phyloP scores from a whole-genome alignment of 2,329 filamentous ascomycete species.

The Penicillium sp. region DNA sequence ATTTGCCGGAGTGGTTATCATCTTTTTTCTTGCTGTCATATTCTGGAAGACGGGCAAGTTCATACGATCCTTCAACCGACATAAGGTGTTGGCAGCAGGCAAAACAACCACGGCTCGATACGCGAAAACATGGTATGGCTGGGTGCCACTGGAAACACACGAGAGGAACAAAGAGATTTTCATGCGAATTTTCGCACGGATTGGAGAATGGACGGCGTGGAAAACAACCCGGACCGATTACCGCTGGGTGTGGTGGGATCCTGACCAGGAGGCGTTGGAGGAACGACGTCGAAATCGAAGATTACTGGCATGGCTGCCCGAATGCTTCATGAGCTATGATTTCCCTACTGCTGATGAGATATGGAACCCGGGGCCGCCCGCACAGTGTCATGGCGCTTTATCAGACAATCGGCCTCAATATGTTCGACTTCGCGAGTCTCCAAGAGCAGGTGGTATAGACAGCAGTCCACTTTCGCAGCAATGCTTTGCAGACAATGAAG shows the following conservation, averaged over 20 bases:
- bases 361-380: conserved; percentile 23
- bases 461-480: background rate
- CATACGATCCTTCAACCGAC: conserved; percentile 36
- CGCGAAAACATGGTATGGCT: conserved; percentile 45
- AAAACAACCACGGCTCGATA: conserved; percentile 35
- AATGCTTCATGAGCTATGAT: conserved; percentile 28
- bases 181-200: conserved; percentile 15
- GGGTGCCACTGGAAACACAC: conserved; percentile 35
- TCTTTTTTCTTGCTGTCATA: conserved; percentile 38
- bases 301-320: conserved; percentile 24
- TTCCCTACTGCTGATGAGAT: conserved; percentile 24
- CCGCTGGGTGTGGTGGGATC: conserved; percentile 44
- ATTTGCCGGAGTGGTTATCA: conserved; percentile 36
- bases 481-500: background rate
- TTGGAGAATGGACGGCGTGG: conserved; percentile 34
- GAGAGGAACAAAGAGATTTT: conserved; percentile 29
- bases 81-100: conserved; percentile 33
- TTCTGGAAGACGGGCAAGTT: conserved; percentile 41
- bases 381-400: conserved; percentile 5
- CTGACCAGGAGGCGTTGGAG: conserved; percentile 25
- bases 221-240: conserved; percentile 36
- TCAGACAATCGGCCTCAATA: background rate
- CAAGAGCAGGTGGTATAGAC: background rate
- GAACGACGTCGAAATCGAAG: conserved; percentile 18
- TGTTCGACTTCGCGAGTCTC: background rate